Conservation (phyloP, 768 basidiomycete species). For the Holtermannia corniformis region DNA sequence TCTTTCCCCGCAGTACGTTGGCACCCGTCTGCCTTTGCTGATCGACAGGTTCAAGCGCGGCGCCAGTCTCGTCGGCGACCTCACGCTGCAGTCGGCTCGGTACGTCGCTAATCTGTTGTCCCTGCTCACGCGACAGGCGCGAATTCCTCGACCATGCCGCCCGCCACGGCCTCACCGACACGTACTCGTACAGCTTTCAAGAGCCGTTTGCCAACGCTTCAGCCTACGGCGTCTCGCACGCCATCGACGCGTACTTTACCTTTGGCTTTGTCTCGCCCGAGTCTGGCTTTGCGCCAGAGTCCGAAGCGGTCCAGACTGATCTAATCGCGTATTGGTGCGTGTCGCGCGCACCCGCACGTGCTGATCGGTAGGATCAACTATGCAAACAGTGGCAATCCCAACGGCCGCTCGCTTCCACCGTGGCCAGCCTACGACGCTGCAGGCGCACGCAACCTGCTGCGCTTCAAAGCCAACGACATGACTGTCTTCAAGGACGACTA, state of each 20-base stretch:
- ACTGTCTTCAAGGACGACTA: conserved; percentile 1
- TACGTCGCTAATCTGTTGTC: too few relatives aligned
- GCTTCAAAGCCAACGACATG: background rate
- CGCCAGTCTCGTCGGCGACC: background rate
- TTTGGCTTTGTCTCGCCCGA: background rate
- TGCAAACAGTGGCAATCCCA: background rate
- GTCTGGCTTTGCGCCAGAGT: background rate
- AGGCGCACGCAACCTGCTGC: background rate
- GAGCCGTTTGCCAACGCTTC: background rate
- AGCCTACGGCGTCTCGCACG: background rate
- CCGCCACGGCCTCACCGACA: background rate
- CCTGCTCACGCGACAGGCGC: too few relatives aligned
- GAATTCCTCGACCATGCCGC: background rate
- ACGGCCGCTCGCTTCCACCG: background rate
- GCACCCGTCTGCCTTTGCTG: background rate
- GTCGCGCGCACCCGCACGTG: background rate
- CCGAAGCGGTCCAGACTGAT: background rate
- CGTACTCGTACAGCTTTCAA: background rate
- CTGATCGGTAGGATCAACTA: background rate
- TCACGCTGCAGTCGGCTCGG: background rate
- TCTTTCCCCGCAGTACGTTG: conserved; percentile 18
- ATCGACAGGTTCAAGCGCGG: background rate
- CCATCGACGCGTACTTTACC: background rate
- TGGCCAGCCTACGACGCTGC: background rate
- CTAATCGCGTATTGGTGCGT: background rate